These are phyloP conservation scores for Geotrichum candidum DNA, from an alignment of 1,139 yeast species.

Conservation along the genomic window DNA sequence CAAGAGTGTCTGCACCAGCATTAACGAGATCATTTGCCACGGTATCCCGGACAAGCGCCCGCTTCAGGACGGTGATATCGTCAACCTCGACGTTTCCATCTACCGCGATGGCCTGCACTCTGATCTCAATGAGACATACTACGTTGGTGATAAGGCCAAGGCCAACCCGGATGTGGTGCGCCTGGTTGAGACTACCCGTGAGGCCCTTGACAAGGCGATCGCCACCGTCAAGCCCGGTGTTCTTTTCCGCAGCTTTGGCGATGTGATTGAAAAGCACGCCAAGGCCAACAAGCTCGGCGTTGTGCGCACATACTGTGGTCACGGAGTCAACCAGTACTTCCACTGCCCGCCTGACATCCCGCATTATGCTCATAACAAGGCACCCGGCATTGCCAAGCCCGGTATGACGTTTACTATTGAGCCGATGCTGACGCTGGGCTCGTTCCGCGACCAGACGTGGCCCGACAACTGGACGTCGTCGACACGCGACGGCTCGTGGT, in stretches of 20 bases:
- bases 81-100: conserved; percentile 83
- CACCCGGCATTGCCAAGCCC: conserved; percentile 88
- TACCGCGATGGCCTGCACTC: conserved; percentile 87
- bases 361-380: conserved; percentile 87
- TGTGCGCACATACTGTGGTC: conserved; percentile 89
- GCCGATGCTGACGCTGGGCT: conserved; percentile 94
- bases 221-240: conserved; percentile 85
- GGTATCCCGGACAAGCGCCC: conserved; percentile 92
- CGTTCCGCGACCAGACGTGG: conserved; percentile 79
- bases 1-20: conserved; percentile 85
- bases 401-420: conserved; percentile 98
- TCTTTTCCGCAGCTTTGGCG: conserved; percentile 82
- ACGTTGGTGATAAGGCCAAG: conserved; percentile 87
- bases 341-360: conserved; percentile 93
- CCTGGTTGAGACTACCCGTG: conserved; percentile 91
- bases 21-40: conserved; percentile 93
- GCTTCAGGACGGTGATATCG: conserved; percentile 87
- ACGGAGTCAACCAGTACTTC: conserved; percentile 82
- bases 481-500: conserved; percentile 78
- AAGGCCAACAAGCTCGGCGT: conserved; percentile 73
- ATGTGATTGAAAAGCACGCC: conserved; percentile 84
- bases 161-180: conserved; percentile 69
- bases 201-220: conserved; percentile 79
- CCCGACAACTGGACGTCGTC: conserved; percentile 98
- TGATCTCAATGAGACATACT: conserved; percentile 93